These are phyloP conservation scores for Chaetothyriales sp. DNA, from an alignment of 2,329 filamentous ascomycete genomes.

Conservation along the genomic window DNA sequence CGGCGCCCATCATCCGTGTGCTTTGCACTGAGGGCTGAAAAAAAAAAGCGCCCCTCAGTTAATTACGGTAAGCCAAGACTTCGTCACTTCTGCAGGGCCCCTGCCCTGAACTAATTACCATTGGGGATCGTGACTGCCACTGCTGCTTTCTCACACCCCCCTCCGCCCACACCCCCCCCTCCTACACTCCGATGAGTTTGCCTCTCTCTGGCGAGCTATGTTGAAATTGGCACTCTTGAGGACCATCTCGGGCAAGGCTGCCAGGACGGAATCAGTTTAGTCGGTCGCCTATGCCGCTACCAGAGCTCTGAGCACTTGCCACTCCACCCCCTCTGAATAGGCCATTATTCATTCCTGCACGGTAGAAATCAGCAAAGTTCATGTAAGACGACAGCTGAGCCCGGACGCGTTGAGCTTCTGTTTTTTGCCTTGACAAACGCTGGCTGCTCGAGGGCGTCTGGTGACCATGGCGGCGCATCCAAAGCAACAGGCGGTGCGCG, in stretches of 20 bases:
- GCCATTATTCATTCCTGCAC: neutral
- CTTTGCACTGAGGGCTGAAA: no score
- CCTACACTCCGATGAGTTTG: neutral
- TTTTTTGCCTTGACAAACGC: neutral
- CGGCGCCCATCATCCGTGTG: no score
- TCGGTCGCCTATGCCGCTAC: neutral
- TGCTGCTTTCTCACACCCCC: no score
- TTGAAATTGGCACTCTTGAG: neutral
- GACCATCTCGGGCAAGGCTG: neutral
- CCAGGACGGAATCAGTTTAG: neutral
- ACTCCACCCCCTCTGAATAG: neutral
- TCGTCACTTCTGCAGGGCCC: neutral
- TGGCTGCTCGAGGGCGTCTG: neutral
- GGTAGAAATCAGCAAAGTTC: neutral
- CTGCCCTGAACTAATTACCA: neutral
- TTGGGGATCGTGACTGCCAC: no score
- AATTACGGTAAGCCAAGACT: neutral
- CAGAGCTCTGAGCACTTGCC: neutral
- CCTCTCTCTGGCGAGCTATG: neutral
- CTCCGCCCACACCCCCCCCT: no score
- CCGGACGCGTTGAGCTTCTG: neutral
- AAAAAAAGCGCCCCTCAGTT: neutral
- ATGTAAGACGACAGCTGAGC: neutral
- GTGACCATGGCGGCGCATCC: neutral
- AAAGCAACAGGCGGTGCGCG: conserved; percentile 4